phyloP scores from a whole-genome alignment of 768 basidiomycete species.

The Russula foetens region DNA sequence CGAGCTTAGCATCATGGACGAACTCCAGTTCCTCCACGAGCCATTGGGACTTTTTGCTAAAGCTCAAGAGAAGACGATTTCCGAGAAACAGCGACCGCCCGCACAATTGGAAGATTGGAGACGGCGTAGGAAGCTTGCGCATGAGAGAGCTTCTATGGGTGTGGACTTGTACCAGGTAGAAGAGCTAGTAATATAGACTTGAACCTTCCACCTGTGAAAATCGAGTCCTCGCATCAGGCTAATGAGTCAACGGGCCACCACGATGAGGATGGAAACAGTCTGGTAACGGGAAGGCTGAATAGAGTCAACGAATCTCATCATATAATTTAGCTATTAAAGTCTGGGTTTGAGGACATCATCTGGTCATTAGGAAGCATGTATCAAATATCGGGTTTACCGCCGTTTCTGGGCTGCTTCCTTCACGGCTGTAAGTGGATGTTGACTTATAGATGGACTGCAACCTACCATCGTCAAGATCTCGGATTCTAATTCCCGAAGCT shows the following conservation, averaged over 20 bases:
- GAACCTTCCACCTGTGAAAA: constrained; percentile 6
- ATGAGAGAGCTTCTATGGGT: constrained; percentile 42
- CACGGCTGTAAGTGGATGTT: not conserved
- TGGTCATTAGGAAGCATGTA: not conserved
- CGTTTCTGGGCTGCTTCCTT: constrained; percentile 20
- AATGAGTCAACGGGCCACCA: not conserved
- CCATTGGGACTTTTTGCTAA: constrained; percentile 54
- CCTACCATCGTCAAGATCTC: constrained; percentile 54
- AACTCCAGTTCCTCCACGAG: constrained; percentile 49
- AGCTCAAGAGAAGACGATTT: constrained; percentile 41
- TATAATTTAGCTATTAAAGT: too few relatives aligned
- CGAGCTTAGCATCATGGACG: constrained; percentile 43
- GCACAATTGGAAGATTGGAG: constrained; percentile 27
- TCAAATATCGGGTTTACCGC: not conserved
- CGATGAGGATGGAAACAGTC: not conserved
- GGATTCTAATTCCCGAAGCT: constrained; percentile 48
- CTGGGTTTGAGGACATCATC: not conserved
- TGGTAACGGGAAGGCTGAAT: not conserved
- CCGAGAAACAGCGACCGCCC: constrained; percentile 29
- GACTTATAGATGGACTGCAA: not conserved
- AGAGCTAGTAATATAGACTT: constrained; percentile 46
- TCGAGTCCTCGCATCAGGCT: constrained; percentile 19
- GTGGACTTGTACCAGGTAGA: constrained; percentile 68
- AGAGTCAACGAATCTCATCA: too few relatives aligned
- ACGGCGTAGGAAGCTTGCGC: constrained; percentile 39